Evolutionary conservation across 352 stramenopile species (phyloP).

Genomic region (Globisporangium megalacanthum): DNA sequence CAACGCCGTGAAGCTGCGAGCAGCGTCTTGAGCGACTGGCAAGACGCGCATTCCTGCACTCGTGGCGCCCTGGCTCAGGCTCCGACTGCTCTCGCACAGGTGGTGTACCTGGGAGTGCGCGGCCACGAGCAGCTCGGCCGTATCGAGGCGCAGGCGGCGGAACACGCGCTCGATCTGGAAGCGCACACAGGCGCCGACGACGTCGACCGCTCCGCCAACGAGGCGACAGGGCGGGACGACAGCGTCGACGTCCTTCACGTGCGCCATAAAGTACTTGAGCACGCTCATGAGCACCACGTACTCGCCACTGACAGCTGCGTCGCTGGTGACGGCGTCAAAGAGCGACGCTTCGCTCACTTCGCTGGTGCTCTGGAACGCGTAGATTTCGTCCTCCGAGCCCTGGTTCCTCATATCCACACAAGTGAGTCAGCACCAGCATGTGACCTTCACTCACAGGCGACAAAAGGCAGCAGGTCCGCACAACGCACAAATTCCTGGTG

Average conservation of each 20-base stretch:
- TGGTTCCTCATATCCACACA: constrained; percentile 12
- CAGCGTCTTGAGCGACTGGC: constrained; percentile 49
- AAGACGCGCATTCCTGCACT: constrained; percentile 32
- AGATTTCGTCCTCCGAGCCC: constrained; percentile 45
- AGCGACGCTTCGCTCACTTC: constrained; percentile 21
- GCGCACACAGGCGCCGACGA: constrained; percentile 60
- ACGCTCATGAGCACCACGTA: constrained; percentile 83
- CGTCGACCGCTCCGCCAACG: constrained; percentile 35
- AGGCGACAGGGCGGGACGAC: constrained; percentile 54
- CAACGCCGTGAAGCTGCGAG: constrained; percentile 52
- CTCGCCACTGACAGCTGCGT: constrained; percentile 31
- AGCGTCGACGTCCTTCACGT: constrained; percentile 50
- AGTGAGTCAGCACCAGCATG: not conserved
- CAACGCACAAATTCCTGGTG: constrained; percentile 53
- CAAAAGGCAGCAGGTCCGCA: no score
- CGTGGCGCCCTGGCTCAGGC: constrained; percentile 17
- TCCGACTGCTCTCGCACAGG: constrained; percentile 24
- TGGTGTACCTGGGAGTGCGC: constrained; percentile 43
- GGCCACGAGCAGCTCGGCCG: constrained; percentile 48
- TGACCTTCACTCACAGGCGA: no score
- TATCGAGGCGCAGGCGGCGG: constrained; percentile 47
- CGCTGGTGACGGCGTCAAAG: constrained; percentile 11
- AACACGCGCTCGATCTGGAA: constrained; percentile 81
- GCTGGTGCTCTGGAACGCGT: constrained; percentile 20
- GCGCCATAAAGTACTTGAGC: constrained; percentile 66